Base-by-base conservation (phyloP, 306 rosid species). In the Spatholobus suberectus region DNA sequence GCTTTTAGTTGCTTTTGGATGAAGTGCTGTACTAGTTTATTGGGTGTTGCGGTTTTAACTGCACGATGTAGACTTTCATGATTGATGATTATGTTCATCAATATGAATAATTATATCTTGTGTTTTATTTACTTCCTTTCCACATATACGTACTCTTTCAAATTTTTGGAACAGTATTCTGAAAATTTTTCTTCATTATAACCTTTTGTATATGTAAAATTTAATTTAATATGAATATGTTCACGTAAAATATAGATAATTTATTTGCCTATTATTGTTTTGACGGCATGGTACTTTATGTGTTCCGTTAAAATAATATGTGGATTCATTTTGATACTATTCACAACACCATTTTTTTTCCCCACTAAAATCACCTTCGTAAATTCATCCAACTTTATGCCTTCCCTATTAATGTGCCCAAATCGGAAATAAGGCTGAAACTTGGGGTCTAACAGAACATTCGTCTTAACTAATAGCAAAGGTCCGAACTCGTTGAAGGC, bases 401-500 rank as follows among this genome's bases (percentile, higher is more conserved):
- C 38, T 15, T 24, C 7, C 38, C 35, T 24, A 24, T 46, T 26
- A 2, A 3, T 46, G 8, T 29, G n/a, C 34, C 78, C 29, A n/a
- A 32, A 73, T 2, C 9, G 4, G 29, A 66, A 37, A 65, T n/a
- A n/a, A 35, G 27, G 51, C 6, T 32, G 3, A 14, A 52, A n/a
- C 17, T 3, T 51, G 63, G 77, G 20, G 32, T 32, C 40, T 8
- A 15, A 0, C 63, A 26, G 4, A 70, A 18, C 27, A 38, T 0
- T 1, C n/a, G n/a, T 29, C 62, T 49, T 47, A 17, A 17, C 57
- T 12, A 20, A n/a, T 5, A 23, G n/a, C 21, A n/a, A 55, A n/a
- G 77, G 47, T 51, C 47, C 83, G 70, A 68, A 27, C 15, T 17
- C 4, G 46, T 52, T 52, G 13, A 38, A 68, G 55, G 44, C 43